phyloP scores from a whole-genome alignment of 306 rosid species.

The barrel medic (Medicago truncatula) region DNA sequence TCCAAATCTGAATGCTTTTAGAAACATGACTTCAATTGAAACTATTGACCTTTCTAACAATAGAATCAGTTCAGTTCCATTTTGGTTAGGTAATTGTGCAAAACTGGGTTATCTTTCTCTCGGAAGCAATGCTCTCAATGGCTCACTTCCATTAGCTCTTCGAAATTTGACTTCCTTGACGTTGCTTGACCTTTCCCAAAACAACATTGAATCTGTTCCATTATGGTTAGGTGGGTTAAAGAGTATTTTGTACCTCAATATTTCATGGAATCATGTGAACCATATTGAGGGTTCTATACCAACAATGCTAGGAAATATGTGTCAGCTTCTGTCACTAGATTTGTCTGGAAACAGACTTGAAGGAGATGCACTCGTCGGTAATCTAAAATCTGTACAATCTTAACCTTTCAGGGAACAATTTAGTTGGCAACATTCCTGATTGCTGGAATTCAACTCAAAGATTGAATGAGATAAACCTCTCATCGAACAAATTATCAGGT shows the following conservation, averaged over 20 bases:
- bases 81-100: constrained; percentile 17
- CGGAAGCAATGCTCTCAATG: not conserved
- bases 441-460: constrained; percentile 22
- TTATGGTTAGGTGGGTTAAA: constrained; percentile 22
- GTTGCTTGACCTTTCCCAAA: not conserved
- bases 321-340: not conserved
- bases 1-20: not conserved
- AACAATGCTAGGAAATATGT: not conserved
- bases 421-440: constrained; percentile 36
- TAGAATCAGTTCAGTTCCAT: constrained; percentile 27
- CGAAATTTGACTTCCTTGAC: constrained; percentile 38
- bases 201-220: constrained; percentile 31
- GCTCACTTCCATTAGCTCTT: constrained; percentile 21
- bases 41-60: constrained; percentile 12
- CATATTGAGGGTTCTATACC: not conserved
- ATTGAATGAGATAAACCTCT: not conserved
- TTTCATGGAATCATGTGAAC: not conserved
- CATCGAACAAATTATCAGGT: constrained; percentile 31
- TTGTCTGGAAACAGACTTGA: not conserved
- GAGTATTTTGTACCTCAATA: not conserved
- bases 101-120: not conserved
- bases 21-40: constrained; percentile 13
- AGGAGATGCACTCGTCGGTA: not conserved
- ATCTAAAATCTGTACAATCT: constrained; percentile 11
- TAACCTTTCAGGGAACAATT: constrained; percentile 42